Evolutionary conservation across 2,329 filamentous ascomycete genomes (phyloP).

Genomic region (Emmonsiellopsis sp.): DNA sequence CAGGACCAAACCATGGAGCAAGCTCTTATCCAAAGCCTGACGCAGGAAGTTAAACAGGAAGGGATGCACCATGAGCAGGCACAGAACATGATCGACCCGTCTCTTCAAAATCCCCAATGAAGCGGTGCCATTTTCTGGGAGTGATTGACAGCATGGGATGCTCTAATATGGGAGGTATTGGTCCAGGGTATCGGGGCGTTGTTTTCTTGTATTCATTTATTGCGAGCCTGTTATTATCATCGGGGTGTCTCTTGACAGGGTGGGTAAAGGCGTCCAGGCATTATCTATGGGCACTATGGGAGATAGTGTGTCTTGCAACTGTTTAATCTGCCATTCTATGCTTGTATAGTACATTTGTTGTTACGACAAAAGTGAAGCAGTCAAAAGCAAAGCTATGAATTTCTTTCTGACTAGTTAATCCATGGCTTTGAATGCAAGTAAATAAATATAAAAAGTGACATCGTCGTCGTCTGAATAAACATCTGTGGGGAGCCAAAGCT

Average conservation of each 20-base stretch:
- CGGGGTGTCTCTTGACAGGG: background rate
- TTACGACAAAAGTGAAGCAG: too few relatives aligned
- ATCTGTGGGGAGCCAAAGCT: too few relatives aligned
- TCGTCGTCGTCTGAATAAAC: too few relatives aligned
- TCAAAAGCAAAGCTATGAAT: too few relatives aligned
- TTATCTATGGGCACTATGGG: too few relatives aligned
- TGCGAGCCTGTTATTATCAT: background rate
- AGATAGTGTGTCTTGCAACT: too few relatives aligned
- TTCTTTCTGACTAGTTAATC: too few relatives aligned
- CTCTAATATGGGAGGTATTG: background rate
- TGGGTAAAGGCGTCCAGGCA: background rate
- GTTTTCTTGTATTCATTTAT: background rate
- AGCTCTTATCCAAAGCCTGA: conserved; percentile 35
- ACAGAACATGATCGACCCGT: conserved; percentile 25
- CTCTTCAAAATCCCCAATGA: conserved; percentile 20
- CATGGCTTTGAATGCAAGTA: too few relatives aligned
- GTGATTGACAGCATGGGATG: background rate
- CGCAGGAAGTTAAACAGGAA: conserved; percentile 32
- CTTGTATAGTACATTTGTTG: too few relatives aligned
- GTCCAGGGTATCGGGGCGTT: background rate
- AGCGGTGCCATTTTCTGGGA: background rate
- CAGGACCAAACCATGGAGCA: conserved; percentile 34
- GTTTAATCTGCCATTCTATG: too few relatives aligned
- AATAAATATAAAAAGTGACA: too few relatives aligned
- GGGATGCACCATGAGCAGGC: conserved; percentile 13